These are phyloP conservation scores for Acacia concinna DNA, from an alignment of 331 rosid species.

Conservation along the genomic window DNA sequence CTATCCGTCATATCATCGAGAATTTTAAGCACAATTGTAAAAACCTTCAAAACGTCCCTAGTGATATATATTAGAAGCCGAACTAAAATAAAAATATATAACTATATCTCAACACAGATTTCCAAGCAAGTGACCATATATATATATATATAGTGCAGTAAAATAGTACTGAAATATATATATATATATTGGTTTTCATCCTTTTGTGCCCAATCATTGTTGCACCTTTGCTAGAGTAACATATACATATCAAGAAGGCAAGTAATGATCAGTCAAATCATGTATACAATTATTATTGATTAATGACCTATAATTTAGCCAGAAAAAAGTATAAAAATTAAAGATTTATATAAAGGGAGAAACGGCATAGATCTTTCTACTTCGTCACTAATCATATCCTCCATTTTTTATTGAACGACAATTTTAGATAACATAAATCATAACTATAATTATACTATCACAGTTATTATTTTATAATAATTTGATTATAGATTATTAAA, in stretches of 20 bases:
- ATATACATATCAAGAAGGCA: no score
- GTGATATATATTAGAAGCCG: neutral
- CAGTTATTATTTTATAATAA: no score
- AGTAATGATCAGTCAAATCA: no score
- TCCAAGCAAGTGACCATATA: neutral
- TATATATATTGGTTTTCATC: neutral
- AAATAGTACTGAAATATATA: no score
- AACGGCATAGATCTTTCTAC: neutral
- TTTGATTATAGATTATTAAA: no score
- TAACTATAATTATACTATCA: no score
- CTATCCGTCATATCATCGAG: neutral
- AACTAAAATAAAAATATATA: no score
- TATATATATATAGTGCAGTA: neutral
- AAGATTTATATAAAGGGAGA: neutral
- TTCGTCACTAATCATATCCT: neutral
- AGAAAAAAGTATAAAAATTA: no score
- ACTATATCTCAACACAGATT: neutral
- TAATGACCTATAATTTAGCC: no score
- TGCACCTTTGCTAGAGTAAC: no score
- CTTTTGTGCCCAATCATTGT: neutral
- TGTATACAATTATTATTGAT: no score
- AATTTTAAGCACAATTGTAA: neutral
- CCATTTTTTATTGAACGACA: neutral
- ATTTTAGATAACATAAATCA: no score
- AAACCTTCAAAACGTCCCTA: neutral